These are phyloP conservation scores for Carex littledalei DNA, from an alignment of 176 grass and related monocot species.

Conservation along the genomic window DNA sequence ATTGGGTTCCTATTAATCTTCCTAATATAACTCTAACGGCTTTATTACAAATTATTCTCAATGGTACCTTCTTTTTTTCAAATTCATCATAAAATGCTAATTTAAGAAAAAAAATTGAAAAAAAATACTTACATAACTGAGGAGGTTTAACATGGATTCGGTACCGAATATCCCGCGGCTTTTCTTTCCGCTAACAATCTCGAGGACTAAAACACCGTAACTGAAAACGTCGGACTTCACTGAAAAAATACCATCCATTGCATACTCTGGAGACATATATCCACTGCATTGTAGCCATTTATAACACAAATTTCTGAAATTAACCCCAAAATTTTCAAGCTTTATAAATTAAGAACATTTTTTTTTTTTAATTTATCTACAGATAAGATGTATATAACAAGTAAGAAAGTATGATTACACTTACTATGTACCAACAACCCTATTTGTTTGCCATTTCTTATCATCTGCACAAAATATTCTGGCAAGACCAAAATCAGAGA, in stretches of 20 bases:
- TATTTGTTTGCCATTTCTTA: slow-evolving; percentile 46
- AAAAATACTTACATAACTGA: slow-evolving; percentile 43
- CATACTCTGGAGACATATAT: slow-evolving; percentile 95
- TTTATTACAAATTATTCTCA: too few relatives aligned
- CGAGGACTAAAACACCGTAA: slow-evolving; percentile 72
- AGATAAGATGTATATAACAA: neutral
- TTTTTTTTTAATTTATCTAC: neutral
- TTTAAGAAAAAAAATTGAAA: neutral
- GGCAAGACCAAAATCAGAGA: slow-evolving; percentile 88
- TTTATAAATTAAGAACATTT: neutral
- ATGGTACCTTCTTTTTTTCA: neutral
- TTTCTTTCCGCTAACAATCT: slow-evolving; percentile 74
- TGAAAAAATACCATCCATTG: slow-evolving; percentile 82
- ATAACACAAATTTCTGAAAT: neutral
- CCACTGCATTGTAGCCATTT: slow-evolving; percentile 34
- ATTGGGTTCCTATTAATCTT: too few relatives aligned
- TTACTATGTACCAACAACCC: slow-evolving; percentile 90
- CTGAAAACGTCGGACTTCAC: slow-evolving; percentile 88
- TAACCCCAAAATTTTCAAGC: neutral
- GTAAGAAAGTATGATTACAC: neutral
- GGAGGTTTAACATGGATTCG: slow-evolving; percentile 39
- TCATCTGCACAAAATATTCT: slow-evolving; percentile 62
- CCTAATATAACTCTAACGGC: too few relatives aligned
- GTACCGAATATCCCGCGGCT: slow-evolving; percentile 38
- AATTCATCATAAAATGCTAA: neutral